Percentiles rank a stretch among this genome's conserved stretches.
phyloP scores from a whole-genome alignment of 164 flowering plant species.

The Magnolia officinalis region DNA sequence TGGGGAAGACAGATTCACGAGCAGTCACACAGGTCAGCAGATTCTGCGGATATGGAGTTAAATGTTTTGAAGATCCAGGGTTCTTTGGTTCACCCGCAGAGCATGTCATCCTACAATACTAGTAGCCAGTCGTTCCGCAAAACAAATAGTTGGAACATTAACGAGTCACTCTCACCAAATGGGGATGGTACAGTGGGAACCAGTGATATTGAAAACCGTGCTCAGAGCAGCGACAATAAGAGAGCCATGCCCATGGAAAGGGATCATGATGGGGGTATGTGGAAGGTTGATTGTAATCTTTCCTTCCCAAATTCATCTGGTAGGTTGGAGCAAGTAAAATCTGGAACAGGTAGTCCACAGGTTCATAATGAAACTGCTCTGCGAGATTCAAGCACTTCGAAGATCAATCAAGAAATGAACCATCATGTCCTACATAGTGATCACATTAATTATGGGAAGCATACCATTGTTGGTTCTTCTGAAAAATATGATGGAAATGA shows the following conservation, averaged over 20 bases:
- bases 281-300: constrained; percentile 23
- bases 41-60: constrained; percentile 13
- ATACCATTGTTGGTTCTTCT: constrained; percentile 19
- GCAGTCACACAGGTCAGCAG: constrained; percentile 30
- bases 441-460: constrained; percentile 29
- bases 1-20: constrained; percentile 33
- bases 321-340: constrained; percentile 26
- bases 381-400: constrained; percentile 16
- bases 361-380: constrained; percentile 16
- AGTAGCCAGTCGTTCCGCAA: constrained; percentile 19
- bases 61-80: constrained; percentile 21
- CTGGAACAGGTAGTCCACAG: constrained; percentile 17
- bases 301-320: constrained; percentile 22
- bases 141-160: constrained; percentile 24
- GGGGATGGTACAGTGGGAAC: constrained; percentile 14
- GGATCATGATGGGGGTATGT: constrained; percentile 21
- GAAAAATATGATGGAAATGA: constrained; percentile 24
- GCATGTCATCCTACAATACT: constrained; percentile 18
- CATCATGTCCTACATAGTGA: constrained; percentile 20
- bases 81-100: constrained; percentile 27
- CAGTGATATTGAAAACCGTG: constrained; percentile 8
- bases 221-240: constrained; percentile 22
- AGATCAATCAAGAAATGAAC: constrained; percentile 25
- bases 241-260: constrained; percentile 20
- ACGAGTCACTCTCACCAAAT: constrained; percentile 19